Evolutionary conservation across 495 filamentous ascomycete genomes (phyloP).

Genomic region (Jackrogersella multiformis): DNA sequence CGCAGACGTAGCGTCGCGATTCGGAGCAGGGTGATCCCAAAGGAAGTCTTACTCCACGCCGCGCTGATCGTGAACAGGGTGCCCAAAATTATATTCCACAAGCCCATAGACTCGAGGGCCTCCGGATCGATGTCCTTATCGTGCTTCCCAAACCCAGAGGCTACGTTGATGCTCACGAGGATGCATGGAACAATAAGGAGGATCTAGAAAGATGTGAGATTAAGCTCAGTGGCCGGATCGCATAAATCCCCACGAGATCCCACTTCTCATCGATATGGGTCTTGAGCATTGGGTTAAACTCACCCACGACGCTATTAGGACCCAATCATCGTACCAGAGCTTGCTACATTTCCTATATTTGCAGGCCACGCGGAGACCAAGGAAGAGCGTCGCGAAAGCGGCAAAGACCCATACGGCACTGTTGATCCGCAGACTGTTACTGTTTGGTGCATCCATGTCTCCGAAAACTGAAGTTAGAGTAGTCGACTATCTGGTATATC

Average conservation of each 20-base stretch:
- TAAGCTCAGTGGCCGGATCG: not conserved
- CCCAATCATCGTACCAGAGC: slow-evolving; percentile 44
- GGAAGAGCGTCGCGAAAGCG: slow-evolving; percentile 34
- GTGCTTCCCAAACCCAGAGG: slow-evolving; percentile 45
- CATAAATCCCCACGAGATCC: not conserved
- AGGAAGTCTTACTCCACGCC: slow-evolving; percentile 52
- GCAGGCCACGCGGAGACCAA: slow-evolving; percentile 36
- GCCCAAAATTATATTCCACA: slow-evolving; percentile 42
- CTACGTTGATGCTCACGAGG: slow-evolving; percentile 37
- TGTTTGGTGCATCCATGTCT: slow-evolving; percentile 11
- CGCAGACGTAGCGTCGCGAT: slow-evolving; percentile 33
- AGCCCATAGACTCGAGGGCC: slow-evolving; percentile 30
- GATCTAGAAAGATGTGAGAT: slow-evolving; percentile 12
- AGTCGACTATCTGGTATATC: not conserved
- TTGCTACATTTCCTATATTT: slow-evolving; percentile 25
- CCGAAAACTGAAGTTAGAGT: not conserved
- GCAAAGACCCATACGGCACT: slow-evolving; percentile 33
- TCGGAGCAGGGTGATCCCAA: slow-evolving; percentile 48
- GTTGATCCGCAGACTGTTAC: slow-evolving; percentile 32
- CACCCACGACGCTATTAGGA: slow-evolving; percentile 44
- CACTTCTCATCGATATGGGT: not conserved
- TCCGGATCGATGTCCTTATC: slow-evolving; percentile 31
- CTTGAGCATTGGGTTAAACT: not conserved
- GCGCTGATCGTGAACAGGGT: slow-evolving; percentile 46
- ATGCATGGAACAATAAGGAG: slow-evolving; percentile 34